Conservation (phyloP, 2,329 filamentous ascomycete species). For the Neofusicoccum ribis region DNA sequence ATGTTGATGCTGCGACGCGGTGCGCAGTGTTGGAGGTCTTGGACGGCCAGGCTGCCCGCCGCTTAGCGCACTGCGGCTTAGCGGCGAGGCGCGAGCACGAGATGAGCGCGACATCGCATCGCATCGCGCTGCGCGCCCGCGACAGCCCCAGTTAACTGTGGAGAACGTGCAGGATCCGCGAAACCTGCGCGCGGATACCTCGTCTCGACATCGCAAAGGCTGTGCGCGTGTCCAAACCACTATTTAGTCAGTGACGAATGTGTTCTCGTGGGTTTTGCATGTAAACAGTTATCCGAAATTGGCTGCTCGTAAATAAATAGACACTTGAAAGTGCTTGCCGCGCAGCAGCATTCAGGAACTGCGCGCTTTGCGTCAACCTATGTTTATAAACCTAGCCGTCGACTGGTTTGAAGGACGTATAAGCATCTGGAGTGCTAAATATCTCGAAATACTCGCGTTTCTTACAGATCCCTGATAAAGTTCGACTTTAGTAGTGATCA, state of each 20-base stretch:
- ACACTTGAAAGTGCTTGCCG: neutral
- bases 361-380: no score
- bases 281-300: slow-evolving; percentile 6
- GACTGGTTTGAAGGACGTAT: no score
- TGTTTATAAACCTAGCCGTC: no score
- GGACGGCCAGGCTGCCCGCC: neutral
- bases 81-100: slow-evolving; percentile 6
- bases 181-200: neutral
- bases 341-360: no score
- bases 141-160: slow-evolving; percentile 9
- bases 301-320: slow-evolving; percentile 12
- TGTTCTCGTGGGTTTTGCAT: neutral
- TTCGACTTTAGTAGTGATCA: no score
- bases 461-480: no score
- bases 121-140: slow-evolving; percentile 5
- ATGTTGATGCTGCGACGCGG: slow-evolving; percentile 13
- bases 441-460: no score
- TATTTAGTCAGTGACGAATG: no score
- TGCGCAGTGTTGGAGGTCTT: slow-evolving; percentile 2
- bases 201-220: neutral
- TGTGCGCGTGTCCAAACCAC: neutral
- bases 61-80: slow-evolving; percentile 6
- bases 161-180: slow-evolving; percentile 2
- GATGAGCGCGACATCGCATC: slow-evolving; percentile 9
- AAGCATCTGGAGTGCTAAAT: no score